phyloP scores from a whole-genome alignment of 441 rosid species.

The Populus hybrid region DNA sequence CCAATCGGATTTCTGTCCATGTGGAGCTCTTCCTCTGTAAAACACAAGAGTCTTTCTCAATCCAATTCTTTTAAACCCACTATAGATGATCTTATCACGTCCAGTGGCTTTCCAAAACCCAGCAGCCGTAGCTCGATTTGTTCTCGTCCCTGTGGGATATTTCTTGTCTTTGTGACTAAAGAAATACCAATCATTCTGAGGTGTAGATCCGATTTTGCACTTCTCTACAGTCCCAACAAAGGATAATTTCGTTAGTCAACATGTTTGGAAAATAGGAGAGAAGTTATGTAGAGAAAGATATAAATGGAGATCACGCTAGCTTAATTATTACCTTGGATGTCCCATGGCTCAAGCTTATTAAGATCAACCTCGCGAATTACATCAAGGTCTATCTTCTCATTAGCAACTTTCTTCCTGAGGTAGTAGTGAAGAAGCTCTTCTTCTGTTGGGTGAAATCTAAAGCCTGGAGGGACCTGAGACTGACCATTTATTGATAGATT shows the following conservation, averaged over 20 bases:
- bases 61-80: slow-evolving; percentile 70
- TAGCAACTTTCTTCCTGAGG: slow-evolving; percentile 80
- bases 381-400: slow-evolving; percentile 82
- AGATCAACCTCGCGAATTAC: slow-evolving; percentile 98
- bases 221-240: slow-evolving; percentile 42
- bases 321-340: slow-evolving; percentile 65
- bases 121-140: slow-evolving; percentile 83
- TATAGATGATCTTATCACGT: slow-evolving; percentile 85
- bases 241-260: neutral
- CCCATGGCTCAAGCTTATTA: slow-evolving; percentile 99
- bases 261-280: neutral
- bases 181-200: slow-evolving; percentile 97
- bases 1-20: slow-evolving; percentile 96
- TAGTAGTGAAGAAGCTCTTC: slow-evolving; percentile 96
- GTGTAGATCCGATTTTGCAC: slow-evolving; percentile 89
- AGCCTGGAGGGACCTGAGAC: slow-evolving; percentile 94
- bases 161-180: slow-evolving; percentile 97
- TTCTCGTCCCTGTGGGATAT: slow-evolving; percentile 92
- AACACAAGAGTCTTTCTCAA: slow-evolving; percentile 91
- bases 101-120: slow-evolving; percentile 99
- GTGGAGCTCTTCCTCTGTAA: slow-evolving; percentile 93
- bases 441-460: slow-evolving; percentile 70
- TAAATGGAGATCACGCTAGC: neutral
- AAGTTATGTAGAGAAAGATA: neutral
- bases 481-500: slow-evolving; percentile 91